phyloP scores from a whole-genome alignment of 345 rosid species.

The Fremontodendron californicum region DNA sequence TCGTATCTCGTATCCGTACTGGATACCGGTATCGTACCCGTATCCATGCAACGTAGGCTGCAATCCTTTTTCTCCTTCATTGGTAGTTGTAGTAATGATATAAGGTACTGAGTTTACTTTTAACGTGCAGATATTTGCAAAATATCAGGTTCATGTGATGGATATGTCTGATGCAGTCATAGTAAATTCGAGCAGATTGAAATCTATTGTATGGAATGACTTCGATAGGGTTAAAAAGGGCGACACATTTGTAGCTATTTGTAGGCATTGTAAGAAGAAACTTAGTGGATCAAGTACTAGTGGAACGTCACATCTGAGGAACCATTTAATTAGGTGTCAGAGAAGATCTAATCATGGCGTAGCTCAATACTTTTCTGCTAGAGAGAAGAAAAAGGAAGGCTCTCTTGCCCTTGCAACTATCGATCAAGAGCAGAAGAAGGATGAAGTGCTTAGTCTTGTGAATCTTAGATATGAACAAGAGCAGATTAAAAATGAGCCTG shows the following conservation, averaged over 20 bases:
- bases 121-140: constrained; percentile 25
- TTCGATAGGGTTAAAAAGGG: constrained; percentile 75
- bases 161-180: constrained; percentile 78
- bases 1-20: too few species aligned
- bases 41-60: too few species aligned
- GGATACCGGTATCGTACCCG: too few species aligned
- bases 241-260: constrained; percentile 61
- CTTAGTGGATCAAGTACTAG: constrained; percentile 83
- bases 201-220: constrained; percentile 89
- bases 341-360: constrained; percentile 41
- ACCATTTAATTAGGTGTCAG: constrained; percentile 75
- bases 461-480: constrained; percentile 52
- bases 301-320: constrained; percentile 82
- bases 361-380: constrained; percentile 27
- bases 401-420: constrained; percentile 31
- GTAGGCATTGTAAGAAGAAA: constrained; percentile 74
- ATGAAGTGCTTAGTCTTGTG: constrained; percentile 49
- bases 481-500: constrained; percentile 35
- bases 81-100: background rate
- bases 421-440: constrained; percentile 46
- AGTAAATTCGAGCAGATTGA: constrained; percentile 64
- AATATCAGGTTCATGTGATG: constrained; percentile 40
- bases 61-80: background rate
- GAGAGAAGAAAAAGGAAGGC: constrained; percentile 59
- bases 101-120: background rate